Evolutionary conservation across 2,329 filamentous ascomycete species (phyloP).

Genomic region (Xenosphaeropsis pyriputrescens): DNA sequence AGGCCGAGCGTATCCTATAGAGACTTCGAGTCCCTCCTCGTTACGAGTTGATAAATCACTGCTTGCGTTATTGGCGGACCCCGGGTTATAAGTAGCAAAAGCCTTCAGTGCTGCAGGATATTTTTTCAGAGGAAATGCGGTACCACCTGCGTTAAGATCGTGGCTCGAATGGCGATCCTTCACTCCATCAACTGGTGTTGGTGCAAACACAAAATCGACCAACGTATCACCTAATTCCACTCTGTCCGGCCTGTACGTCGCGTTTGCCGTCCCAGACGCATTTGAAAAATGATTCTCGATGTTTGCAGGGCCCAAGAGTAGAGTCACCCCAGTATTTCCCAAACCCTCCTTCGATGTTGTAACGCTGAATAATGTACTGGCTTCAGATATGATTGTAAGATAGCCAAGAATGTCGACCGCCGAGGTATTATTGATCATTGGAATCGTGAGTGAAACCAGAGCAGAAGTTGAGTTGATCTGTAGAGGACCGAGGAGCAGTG

Average conservation of each 20-base stretch:
- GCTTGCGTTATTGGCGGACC: slow-evolving; percentile 49
- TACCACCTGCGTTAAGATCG: slow-evolving; percentile 18
- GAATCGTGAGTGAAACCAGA: slow-evolving; percentile 67
- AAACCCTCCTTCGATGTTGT: slow-evolving; percentile 53
- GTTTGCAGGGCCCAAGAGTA: slow-evolving; percentile 55
- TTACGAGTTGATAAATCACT: slow-evolving; percentile 55
- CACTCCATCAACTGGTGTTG: slow-evolving; percentile 23
- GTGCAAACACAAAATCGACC: slow-evolving; percentile 48
- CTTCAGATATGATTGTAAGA: slow-evolving; percentile 66
- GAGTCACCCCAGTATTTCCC: slow-evolving; percentile 51
- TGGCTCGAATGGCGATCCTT: slow-evolving; percentile 32
- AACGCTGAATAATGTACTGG: slow-evolving; percentile 45
- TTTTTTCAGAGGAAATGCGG: slow-evolving; percentile 39
- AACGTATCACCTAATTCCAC: slow-evolving; percentile 24
- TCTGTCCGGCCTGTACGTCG: slow-evolving; percentile 24
- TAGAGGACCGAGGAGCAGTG: slow-evolving; percentile 65
- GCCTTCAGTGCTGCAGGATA: slow-evolving; percentile 51
- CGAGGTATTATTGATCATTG: slow-evolving; percentile 55
- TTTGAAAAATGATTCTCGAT: slow-evolving; percentile 48
- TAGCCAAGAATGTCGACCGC: slow-evolving; percentile 59
- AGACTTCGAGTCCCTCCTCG: slow-evolving; percentile 54
- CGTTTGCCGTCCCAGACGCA: slow-evolving; percentile 28
- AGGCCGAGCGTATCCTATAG: slow-evolving; percentile 67
- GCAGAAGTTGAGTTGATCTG: slow-evolving; percentile 59
- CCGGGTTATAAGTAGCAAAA: slow-evolving; percentile 33